Evolutionary conservation across 192 early-diverging fungal species (phyloP).

Genomic region (Dispira simplex): DNA sequence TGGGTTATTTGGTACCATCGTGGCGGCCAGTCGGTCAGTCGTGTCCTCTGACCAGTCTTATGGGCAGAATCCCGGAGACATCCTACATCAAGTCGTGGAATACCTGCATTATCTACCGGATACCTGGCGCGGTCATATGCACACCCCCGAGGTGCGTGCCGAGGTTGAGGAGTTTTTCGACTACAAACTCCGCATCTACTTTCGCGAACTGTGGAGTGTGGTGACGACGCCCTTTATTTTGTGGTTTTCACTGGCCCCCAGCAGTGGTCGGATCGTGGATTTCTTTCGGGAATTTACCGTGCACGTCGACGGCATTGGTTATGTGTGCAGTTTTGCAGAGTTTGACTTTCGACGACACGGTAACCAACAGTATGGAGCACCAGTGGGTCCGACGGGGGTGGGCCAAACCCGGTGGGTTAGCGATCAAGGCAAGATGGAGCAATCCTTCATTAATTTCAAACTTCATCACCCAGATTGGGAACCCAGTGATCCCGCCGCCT

Average conservation of each 20-base stretch:
- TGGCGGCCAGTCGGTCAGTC: slow-evolving; percentile 66
- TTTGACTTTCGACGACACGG: slow-evolving; percentile 91
- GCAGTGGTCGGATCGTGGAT: slow-evolving; percentile 67
- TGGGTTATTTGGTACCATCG: slow-evolving; percentile 69
- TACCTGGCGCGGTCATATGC: slow-evolving; percentile 67
- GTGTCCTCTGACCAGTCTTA: slow-evolving; percentile 64
- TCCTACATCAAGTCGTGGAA: slow-evolving; percentile 60
- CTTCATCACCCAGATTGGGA: slow-evolving; percentile 90
- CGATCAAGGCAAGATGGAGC: slow-evolving; percentile 96
- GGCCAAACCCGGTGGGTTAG: slow-evolving; percentile 45
- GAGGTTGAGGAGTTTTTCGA: slow-evolving; percentile 69
- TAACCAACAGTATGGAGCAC: slow-evolving; percentile 75
- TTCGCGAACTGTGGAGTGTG: slow-evolving; percentile 68
- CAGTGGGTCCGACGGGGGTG: slow-evolving; percentile 20
- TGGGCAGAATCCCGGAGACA: slow-evolving; percentile 65
- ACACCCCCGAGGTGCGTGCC: slow-evolving; percentile 67
- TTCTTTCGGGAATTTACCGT: slow-evolving; percentile 94
- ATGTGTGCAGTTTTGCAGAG: slow-evolving; percentile 93
- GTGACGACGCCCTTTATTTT: slow-evolving; percentile 74
- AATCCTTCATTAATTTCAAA: slow-evolving; percentile 93
- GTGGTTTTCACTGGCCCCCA: slow-evolving; percentile 53
- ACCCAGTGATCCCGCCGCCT: slow-evolving; percentile 60
- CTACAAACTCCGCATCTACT: slow-evolving; percentile 59
- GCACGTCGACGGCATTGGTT: slow-evolving; percentile 77
- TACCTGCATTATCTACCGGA: slow-evolving; percentile 83